These are phyloP conservation scores for Pseudogymnoascus sp. DNA, from an alignment of 2,329 filamentous ascomycete genomes.

Conservation along the genomic window DNA sequence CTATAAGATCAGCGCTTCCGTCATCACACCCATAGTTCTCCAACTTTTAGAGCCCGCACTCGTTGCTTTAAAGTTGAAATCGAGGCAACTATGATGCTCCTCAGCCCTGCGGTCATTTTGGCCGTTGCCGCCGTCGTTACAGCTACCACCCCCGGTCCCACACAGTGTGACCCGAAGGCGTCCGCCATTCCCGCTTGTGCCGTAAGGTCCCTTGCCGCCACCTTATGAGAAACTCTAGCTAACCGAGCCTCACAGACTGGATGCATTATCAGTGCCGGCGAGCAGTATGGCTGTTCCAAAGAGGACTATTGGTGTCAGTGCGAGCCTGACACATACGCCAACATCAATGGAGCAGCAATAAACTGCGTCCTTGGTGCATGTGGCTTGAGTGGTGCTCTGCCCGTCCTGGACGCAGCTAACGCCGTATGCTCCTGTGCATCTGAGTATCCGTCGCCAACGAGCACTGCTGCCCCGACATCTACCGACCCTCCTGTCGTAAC, in stretches of 20 bases:
- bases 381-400: background rate
- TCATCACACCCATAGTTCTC: background rate
- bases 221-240: background rate
- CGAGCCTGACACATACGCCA: background rate
- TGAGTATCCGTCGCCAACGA: conserved; percentile 1
- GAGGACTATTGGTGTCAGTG: background rate
- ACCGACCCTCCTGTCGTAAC: conserved; percentile 5
- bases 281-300: background rate
- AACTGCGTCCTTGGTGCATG: background rate
- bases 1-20: conserved; percentile 8
- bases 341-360: background rate
- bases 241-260: background rate
- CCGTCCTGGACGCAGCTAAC: background rate
- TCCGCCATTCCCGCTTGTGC: background rate
- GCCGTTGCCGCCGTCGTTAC: conserved; percentile 7
- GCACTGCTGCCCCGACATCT: background rate
- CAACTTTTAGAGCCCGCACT: conserved; percentile 4
- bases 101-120: background rate
- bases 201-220: background rate
- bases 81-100: background rate
- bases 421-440: background rate
- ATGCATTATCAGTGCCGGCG: background rate
- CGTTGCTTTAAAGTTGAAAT: conserved; percentile 6
- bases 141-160: background rate
- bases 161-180: background rate